These are phyloP conservation scores for Conoideocrella luteorostrata DNA, from an alignment of 2,329 filamentous ascomycete genomes.

Conservation along the genomic window DNA sequence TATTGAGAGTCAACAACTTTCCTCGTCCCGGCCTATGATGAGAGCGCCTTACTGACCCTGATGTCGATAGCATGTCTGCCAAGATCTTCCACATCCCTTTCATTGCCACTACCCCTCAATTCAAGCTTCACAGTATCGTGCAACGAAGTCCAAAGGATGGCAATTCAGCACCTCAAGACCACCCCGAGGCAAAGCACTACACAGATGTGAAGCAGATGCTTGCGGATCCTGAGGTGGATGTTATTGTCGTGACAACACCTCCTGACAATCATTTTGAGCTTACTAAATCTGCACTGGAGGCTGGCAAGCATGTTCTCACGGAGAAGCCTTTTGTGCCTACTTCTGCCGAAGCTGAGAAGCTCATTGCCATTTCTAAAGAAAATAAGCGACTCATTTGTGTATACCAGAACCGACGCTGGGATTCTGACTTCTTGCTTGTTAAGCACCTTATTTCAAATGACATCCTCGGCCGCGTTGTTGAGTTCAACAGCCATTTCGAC, in stretches of 20 bases:
- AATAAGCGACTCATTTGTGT: slow-evolving; percentile 52
- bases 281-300: slow-evolving; percentile 56
- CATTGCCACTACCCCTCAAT: slow-evolving; percentile 54
- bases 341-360: slow-evolving; percentile 56
- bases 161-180: slow-evolving; percentile 62
- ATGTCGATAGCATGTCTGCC: slow-evolving; percentile 46
- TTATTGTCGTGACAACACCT: slow-evolving; percentile 66
- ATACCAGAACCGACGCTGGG: slow-evolving; percentile 75
- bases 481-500: slow-evolving; percentile 78
- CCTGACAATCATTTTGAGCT: slow-evolving; percentile 65
- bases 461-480: slow-evolving; percentile 62
- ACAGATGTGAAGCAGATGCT: slow-evolving; percentile 56
- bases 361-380: slow-evolving; percentile 49
- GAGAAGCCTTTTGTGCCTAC: slow-evolving; percentile 81
- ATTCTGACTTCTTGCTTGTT: slow-evolving; percentile 69
- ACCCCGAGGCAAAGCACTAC: slow-evolving; percentile 60
- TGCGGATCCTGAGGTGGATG: slow-evolving; percentile 57
- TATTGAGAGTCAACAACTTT: no score
- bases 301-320: slow-evolving; percentile 71
- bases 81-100: slow-evolving; percentile 84
- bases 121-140: slow-evolving; percentile 68
- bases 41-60: slow-evolving; percentile 6
- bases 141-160: slow-evolving; percentile 61
- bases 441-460: slow-evolving; percentile 53
- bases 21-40: not conserved